phyloP scores from a whole-genome alignment of 129 eudicot genomes.

The Kitagawia praeruptora region DNA sequence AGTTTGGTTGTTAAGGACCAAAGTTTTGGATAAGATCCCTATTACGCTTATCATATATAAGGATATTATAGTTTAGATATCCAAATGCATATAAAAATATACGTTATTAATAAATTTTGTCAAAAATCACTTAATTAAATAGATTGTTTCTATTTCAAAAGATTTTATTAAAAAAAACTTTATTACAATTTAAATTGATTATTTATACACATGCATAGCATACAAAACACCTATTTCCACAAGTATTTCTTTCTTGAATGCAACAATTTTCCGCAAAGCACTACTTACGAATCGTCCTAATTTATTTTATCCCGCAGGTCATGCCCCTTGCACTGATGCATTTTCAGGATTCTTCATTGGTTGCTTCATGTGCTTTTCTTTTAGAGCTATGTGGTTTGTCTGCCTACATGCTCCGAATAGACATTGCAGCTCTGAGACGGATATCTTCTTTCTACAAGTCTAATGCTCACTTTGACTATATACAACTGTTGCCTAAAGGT shows the following conservation, averaged over 20 bases:
- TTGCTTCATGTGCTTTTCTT: slow-evolving; percentile 86
- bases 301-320: slow-evolving; percentile 32
- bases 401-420: slow-evolving; percentile 67
- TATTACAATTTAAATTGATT: background rate
- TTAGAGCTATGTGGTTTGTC: slow-evolving; percentile 89
- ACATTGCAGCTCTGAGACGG: slow-evolving; percentile 78
- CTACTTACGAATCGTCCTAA: background rate
- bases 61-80: too few species aligned
- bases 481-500: slow-evolving; percentile 37
- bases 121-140: background rate
- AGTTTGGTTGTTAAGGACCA: too few species aligned
- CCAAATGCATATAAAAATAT: background rate
- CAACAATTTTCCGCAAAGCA: background rate
- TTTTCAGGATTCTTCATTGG: slow-evolving; percentile 73
- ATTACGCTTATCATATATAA: too few species aligned
- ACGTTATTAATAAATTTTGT: background rate
- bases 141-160: background rate
- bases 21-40: too few species aligned
- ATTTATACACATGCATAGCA: background rate
- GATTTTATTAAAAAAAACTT: background rate
- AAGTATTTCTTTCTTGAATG: background rate
- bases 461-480: slow-evolving; percentile 25
- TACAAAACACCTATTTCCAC: background rate
- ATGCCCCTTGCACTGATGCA: slow-evolving; percentile 82
- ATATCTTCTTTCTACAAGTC: slow-evolving; percentile 69